Conservation (phyloP, 768 basidiomycete genomes). For the Kwoniella heveanensis region DNA sequence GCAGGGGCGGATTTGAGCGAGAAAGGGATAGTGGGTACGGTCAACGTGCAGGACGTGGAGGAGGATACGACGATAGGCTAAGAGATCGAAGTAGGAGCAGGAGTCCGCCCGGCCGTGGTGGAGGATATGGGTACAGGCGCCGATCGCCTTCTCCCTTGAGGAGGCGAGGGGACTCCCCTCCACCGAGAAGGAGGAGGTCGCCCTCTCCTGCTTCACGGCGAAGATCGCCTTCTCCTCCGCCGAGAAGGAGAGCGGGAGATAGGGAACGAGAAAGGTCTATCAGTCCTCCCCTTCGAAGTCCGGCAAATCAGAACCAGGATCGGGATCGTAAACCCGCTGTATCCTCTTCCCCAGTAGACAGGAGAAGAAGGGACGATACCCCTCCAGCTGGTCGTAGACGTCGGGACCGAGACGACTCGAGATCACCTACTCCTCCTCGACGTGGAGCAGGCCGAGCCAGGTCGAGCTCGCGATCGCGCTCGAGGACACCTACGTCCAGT, state of each 20-base stretch:
- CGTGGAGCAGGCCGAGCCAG: slow-evolving; percentile 15
- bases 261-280: not conserved
- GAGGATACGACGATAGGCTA: slow-evolving; percentile 3
- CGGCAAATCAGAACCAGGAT: not conserved
- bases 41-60: slow-evolving; percentile 15
- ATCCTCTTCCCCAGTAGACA: not conserved
- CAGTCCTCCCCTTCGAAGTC: not conserved
- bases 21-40: slow-evolving; percentile 32
- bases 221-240: not conserved
- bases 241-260: not conserved
- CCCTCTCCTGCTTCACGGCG: slow-evolving; percentile 26
- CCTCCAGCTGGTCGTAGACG: slow-evolving; percentile 11
- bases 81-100: slow-evolving; percentile 3
- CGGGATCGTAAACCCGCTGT: not conserved
- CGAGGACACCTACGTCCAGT: slow-evolving; percentile 18
- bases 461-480: slow-evolving; percentile 30
- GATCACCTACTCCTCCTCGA: slow-evolving; percentile 11
- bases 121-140: slow-evolving; percentile 29
- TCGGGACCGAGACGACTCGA: slow-evolving; percentile 3
- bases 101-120: slow-evolving; percentile 28
- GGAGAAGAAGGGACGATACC: slow-evolving; percentile 22
- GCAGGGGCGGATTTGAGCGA: slow-evolving; percentile 18
- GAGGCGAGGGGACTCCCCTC: slow-evolving; percentile 5
- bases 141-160: slow-evolving; percentile 18
- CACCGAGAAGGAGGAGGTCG: slow-evolving; percentile 21